Conservation (phyloP, 257 asterid species). For the Solanum phureja region DNA sequence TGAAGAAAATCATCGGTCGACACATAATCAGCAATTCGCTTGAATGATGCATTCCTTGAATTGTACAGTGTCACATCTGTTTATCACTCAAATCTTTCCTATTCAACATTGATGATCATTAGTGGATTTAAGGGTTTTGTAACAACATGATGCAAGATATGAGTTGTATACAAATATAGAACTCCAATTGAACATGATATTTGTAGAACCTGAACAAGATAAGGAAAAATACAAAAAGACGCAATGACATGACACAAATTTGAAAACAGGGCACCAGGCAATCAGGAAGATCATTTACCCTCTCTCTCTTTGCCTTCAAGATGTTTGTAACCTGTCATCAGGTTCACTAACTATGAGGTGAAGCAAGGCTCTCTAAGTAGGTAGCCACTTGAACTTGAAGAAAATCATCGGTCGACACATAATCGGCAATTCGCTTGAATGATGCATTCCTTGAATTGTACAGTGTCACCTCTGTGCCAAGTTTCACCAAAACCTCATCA, state of each 20-base stretch:
- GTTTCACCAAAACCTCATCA: slow-evolving; percentile 2
- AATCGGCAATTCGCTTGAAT: background rate
- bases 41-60: no score
- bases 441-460: slow-evolving; percentile 1
- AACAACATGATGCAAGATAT: background rate
- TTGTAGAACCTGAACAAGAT: background rate
- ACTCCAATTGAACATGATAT: background rate
- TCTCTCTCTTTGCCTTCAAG: background rate
- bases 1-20: no score
- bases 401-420: background rate
- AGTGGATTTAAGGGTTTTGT: background rate
- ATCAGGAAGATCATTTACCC: background rate
- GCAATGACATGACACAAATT: background rate
- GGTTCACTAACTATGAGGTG: slow-evolving; percentile 4
- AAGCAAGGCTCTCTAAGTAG: slow-evolving; percentile 19
- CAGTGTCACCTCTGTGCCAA: slow-evolving; percentile 4
- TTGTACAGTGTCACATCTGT: background rate
- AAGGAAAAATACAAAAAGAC: background rate
- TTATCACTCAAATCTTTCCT: background rate
- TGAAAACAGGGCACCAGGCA: background rate
- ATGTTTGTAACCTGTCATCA: background rate
- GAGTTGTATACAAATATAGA: background rate
- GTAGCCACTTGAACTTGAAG: background rate
- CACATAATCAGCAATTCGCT: no score
- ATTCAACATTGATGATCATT: background rate